Evolutionary conservation across 371 early-diverging fungal species (phyloP).

Genomic region (Coemansia sp.): DNA sequence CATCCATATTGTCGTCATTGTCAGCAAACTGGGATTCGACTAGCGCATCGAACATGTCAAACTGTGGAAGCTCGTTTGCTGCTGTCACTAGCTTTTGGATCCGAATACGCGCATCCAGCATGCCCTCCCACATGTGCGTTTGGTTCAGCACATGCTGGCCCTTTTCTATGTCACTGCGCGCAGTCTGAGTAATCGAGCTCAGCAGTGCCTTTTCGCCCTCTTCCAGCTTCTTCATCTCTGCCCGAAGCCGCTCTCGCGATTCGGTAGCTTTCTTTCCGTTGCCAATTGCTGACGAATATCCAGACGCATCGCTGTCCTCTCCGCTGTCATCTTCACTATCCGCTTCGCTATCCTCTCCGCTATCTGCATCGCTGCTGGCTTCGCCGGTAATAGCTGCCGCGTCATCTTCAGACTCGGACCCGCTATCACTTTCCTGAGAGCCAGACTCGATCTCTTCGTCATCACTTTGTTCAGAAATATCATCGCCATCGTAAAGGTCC

Average conservation of each 20-base stretch:
- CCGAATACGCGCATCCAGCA: conserved; percentile 86
- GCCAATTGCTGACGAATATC: neutral
- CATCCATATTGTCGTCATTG: neutral
- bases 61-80: conserved; percentile 81
- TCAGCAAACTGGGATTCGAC: neutral
- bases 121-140: conserved; percentile 80
- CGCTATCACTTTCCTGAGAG: conserved; percentile 41
- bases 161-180: conserved; percentile 81
- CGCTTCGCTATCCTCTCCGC: neutral
- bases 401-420: conserved; percentile 22
- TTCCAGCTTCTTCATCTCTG: conserved; percentile 73
- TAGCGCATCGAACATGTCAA: conserved; percentile 20
- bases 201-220: conserved; percentile 79
- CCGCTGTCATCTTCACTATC: conserved; percentile 48
- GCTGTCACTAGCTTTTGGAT: conserved; percentile 74
- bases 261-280: conserved; percentile 23
- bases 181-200: conserved; percentile 66
- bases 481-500: conserved; percentile 58
- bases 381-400: neutral
- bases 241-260: conserved; percentile 54
- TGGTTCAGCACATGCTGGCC: conserved; percentile 79
- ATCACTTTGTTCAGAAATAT: conserved; percentile 50
- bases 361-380: neutral
- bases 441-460: conserved; percentile 27
- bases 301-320: conserved; percentile 9